Evolutionary conservation across 306 rosid species (phyloP), one percentile per base, ranked within the genome.

Genomic region (Lathyrus oleraceus): DNA sequence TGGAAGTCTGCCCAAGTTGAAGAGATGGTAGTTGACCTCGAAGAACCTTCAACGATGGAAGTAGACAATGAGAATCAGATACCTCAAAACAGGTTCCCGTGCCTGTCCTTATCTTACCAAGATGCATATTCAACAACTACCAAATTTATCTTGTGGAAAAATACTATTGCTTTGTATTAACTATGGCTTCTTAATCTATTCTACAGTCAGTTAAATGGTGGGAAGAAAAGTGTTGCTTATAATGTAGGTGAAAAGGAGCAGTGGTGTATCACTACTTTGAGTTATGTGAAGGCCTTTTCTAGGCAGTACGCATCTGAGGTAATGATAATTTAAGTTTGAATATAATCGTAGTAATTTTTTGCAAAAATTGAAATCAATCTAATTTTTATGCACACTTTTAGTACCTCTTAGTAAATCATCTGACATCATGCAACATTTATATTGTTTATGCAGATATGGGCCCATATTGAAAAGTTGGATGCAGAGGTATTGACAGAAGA

Each of bases 221-320:
- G 71, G 71, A 85, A 57, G 81, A 79, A 78, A 44, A 74, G 67
- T 40, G 71, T 72, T 65, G 61, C 58, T 53, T 88, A 94, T 82
- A 85, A 80, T 70, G 70, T 91, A 19, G 97, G 96, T 48, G 99
- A 95, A 80, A 91, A 91, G 61, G 97, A 88, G 81, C 99, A 95
- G 79, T 95, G 98, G 98, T 92, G 96, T 79, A 76, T 92, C 66
- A 80, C 98, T 36, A 94, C 97, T 44, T 83, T 94, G 77, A 95
- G 95, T 60, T 94, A 94, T 77, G 96, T 89, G 82, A 94, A 91
- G 87, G 92, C 99, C 63, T 86, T 94, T 76, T 87, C 99, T 2
- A 90, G 98, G 87, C 98, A 90, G 83, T 92, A 95, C 21, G 99
- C 99, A 14, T 77, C 95, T 25, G 99, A 95, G 99, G 99, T 95